A percentile compares a stretch with the other conserved stretches of the same genome.
phyloP scores from a whole-genome alignment of 2,329 filamentous ascomycete genomes.

The Claviceps monticola region DNA sequence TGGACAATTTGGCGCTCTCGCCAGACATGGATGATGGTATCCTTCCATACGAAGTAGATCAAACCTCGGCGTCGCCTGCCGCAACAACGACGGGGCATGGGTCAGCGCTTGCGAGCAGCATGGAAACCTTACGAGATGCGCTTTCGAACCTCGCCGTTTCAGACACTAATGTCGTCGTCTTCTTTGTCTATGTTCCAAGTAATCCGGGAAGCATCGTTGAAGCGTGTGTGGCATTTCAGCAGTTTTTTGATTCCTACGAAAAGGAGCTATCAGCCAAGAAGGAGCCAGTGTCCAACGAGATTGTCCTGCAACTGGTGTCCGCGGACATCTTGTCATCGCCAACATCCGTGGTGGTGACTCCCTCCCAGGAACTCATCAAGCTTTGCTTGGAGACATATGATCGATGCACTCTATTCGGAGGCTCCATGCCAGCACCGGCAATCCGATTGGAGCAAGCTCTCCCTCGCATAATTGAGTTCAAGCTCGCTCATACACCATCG shows the following conservation, averaged over 20 bases:
- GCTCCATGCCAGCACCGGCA: slow-evolving; percentile 50
- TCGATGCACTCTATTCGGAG: slow-evolving; percentile 48
- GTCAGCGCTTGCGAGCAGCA: slow-evolving; percentile 33
- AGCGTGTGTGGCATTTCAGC: slow-evolving; percentile 60
- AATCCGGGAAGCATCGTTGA: slow-evolving; percentile 49
- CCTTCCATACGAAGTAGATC: slow-evolving; percentile 35
- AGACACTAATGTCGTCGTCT: slow-evolving; percentile 56
- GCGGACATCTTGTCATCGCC: slow-evolving; percentile 52
- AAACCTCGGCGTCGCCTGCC: slow-evolving; percentile 27
- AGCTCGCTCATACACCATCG: slow-evolving; percentile 52
- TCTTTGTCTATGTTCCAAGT: slow-evolving; percentile 58
- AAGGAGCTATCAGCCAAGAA: slow-evolving; percentile 29
- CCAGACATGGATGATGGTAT: slow-evolving; percentile 28
- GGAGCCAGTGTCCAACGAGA: slow-evolving; percentile 38
- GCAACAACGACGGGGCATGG: slow-evolving; percentile 27
- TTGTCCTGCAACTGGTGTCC: slow-evolving; percentile 68
- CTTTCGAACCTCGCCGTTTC: slow-evolving; percentile 27
- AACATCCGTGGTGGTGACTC: slow-evolving; percentile 47
- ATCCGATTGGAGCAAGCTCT: slow-evolving; percentile 58
- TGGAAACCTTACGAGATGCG: slow-evolving; percentile 33
- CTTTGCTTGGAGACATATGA: slow-evolving; percentile 68
- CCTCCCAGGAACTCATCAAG: slow-evolving; percentile 42
- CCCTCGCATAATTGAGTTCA: slow-evolving; percentile 63
- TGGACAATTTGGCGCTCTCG: slow-evolving; percentile 36
- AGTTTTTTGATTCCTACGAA: slow-evolving; percentile 48